Evolutionary conservation across 345 rosid species (phyloP).

Genomic region (Rhodamnia rubescens): DNA sequence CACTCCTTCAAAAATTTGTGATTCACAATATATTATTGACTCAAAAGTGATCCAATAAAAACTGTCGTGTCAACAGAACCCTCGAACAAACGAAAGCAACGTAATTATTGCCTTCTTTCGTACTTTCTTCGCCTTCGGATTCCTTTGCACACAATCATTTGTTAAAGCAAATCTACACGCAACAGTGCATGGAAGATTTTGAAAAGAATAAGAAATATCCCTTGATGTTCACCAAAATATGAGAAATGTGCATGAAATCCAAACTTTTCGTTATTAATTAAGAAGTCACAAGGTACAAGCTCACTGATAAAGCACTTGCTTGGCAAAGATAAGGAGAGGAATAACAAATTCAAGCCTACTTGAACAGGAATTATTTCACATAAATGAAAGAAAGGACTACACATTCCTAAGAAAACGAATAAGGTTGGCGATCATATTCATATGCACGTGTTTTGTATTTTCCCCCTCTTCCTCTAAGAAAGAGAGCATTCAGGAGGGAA

Average conservation of each 20-base stretch:
- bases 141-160: not conserved
- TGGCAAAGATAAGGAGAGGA: not conserved
- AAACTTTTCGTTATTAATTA: not conserved
- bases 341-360: not conserved
- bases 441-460: not conserved
- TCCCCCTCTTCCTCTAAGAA: not conserved
- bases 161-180: not conserved
- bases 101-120: not conserved
- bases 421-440: not conserved
- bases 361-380: not conserved
- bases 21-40: too few species aligned
- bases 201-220: not conserved
- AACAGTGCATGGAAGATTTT: not conserved
- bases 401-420: not conserved
- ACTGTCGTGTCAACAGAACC: too few species aligned
- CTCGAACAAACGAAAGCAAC: too few species aligned
- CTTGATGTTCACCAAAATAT: not conserved
- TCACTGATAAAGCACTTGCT: not conserved
- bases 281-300: not conserved
- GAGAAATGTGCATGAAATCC: not conserved
- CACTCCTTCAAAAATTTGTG: too few species aligned
- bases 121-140: not conserved
- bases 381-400: not conserved
- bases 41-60: too few species aligned
- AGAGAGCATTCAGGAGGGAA: slow-evolving; percentile 32